Base-by-base conservation (phyloP, 2,329 filamentous ascomycete genomes). In the Geoglossum cookeanum region DNA sequence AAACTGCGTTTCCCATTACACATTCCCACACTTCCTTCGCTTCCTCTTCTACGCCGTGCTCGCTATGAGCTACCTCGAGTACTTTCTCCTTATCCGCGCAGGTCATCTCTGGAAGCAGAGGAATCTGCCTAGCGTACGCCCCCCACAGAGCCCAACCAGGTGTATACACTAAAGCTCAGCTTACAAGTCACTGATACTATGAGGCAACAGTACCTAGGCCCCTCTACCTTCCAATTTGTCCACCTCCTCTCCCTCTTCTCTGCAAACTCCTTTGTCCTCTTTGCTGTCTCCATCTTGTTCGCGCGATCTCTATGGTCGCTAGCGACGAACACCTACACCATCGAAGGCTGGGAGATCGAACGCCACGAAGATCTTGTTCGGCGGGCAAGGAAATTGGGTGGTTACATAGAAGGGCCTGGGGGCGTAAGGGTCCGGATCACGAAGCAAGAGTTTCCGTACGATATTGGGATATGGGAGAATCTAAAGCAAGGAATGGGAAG, bases 1-100 rank as follows among this genome's bases (percentile, higher is more conserved):
- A 60, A 91, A 90, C 70, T 94, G 87, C 71, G 85, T 92, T 56
- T 89, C 85, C 11, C 78, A 89, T 68, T 83, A 81, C 59, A 90
- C 85, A 0, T 86, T 89, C 64, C 87, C 87, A 6, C 83, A 91
- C 70, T 92, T 92, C 69, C 61, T 89, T 52, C 85, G 87, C 63
- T 91, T 92, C 71, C 74, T 92, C 48, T 66, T 80, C 61, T 90
- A 81, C 66, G 75, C 84, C 30, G 84, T 84, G 64, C 59, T 77
- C 13, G 74, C 83, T 1, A 80, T 87, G 62, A 59, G 65, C 2
- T 81, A 81, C 57, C 75, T 91, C 4, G 72, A 75, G 56, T 74
- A 72, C 62, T 75, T 85, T 49, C 70, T 89, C n/a, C 79, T 71
- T 67, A 69, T 71, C 13, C 80, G 85, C 58, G 72, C 79, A 60